phyloP scores from a whole-genome alignment of 805 yeast genomes.

The Wickerhamomyces pijperi region DNA sequence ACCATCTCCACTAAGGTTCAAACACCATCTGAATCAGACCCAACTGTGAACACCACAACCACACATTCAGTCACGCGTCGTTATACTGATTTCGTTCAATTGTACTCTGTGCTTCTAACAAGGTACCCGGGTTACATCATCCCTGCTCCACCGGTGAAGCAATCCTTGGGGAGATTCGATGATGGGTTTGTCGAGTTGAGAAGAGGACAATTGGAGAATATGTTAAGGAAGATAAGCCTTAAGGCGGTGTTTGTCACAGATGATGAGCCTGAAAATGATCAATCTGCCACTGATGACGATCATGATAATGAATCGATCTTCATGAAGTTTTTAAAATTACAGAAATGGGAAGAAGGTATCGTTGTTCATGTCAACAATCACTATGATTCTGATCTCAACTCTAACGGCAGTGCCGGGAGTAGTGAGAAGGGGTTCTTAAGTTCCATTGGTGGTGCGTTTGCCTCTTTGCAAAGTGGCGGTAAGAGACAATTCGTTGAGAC shows the following conservation, averaged over 20 bases:
- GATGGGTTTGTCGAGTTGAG: slow-evolving; percentile 83
- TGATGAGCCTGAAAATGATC: too few relatives aligned
- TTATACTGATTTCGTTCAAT: slow-evolving; percentile 89
- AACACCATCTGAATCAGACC: too few relatives aligned
- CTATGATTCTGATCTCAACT: background rate
- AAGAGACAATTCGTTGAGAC: slow-evolving; percentile 62
- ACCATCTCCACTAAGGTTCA: slow-evolving; percentile 47
- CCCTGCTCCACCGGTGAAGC: slow-evolving; percentile 96
- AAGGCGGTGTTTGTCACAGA: slow-evolving; percentile 62
- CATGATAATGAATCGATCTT: slow-evolving; percentile 46
- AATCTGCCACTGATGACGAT: too few relatives aligned
- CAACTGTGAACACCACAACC: slow-evolving; percentile 21
- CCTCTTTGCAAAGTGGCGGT: slow-evolving; percentile 23
- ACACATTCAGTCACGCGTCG: slow-evolving; percentile 57
- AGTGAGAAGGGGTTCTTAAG: slow-evolving; percentile 49
- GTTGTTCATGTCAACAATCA: slow-evolving; percentile 18
- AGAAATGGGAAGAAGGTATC: slow-evolving; percentile 27
- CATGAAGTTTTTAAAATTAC: slow-evolving; percentile 56
- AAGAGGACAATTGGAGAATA: slow-evolving; percentile 71
- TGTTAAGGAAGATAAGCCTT: slow-evolving; percentile 64
- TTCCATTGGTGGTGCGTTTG: slow-evolving; percentile 53
- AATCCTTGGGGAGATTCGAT: slow-evolving; percentile 83
- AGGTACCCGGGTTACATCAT: slow-evolving; percentile 85
- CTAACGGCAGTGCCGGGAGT: slow-evolving; percentile 1
- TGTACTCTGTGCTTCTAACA: slow-evolving; percentile 75